Evolutionary conservation across 768 basidiomycete species (phyloP), one percentile per base, ranked within the genome.

Genomic region (Pulveroboletus sp.): DNA sequence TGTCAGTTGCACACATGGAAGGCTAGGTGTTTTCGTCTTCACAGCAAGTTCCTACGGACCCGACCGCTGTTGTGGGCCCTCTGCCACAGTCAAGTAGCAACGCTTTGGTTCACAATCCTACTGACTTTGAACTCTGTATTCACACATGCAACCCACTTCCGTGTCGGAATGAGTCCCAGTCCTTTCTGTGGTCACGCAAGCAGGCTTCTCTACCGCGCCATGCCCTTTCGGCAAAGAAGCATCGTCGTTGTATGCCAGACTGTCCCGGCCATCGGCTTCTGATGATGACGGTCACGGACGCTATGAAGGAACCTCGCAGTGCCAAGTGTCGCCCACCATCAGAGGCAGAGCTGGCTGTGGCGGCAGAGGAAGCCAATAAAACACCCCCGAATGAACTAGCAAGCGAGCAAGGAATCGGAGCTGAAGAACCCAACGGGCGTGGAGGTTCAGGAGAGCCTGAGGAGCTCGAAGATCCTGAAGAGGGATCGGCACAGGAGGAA

Each of bases 161-260:
- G 3, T 63, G 62, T 51, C 63, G 63, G 38, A 65, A 63, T 14
- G 63, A 63, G 45, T 57, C 63, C 21, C 52, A 47, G 1, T 65
- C 62, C 26, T 59, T 65, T 42, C 43, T 65, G 27, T 63, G 62
- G 62, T 40, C 39, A 3, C 62, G 62, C 41, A 63, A 32, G 17
- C 47, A 51, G 39, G 50, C 57, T 5, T 57, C 52, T 24, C 46
- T 63, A 38, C 63, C 63, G 2, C 63, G 63, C 3, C 62, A 63
- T 21, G 60, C 54, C 5, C 60, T 63, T 47, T 63, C 62, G 24
- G n/a, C 39, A 2, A 65, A 57, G 32, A 63, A 48, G 30, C 62
- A 63, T 33, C 51, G 35, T 14, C 46, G 8, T 17, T 63, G 62
- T 47, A 40, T 43, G 5, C 18, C 50, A 11, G 50, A 33, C 6